phyloP scores from a whole-genome alignment of 345 rosid genomes.

The Noccaea bulbosa region DNA sequence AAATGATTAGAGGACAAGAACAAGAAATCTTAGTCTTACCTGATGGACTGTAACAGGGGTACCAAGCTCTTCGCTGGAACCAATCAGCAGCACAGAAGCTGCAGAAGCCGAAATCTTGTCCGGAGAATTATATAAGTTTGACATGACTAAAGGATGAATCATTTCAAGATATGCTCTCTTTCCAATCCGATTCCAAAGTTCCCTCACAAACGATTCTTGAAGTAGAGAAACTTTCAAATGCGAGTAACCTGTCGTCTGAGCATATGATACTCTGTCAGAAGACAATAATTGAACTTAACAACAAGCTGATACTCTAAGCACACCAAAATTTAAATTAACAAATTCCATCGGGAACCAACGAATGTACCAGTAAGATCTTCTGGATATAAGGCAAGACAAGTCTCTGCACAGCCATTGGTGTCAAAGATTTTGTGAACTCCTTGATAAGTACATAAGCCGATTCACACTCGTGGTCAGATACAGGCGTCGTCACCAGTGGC shows the following conservation, averaged over 20 bases:
- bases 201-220: conserved; percentile 91
- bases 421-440: conserved; percentile 74
- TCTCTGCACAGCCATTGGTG: conserved; percentile 66
- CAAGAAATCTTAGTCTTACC: conserved; percentile 50
- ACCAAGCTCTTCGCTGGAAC: conserved; percentile 96
- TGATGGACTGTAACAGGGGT: conserved; percentile 83
- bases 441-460: conserved; percentile 75
- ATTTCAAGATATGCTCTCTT: conserved; percentile 77
- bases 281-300: conserved; percentile 33
- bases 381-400: conserved; percentile 77
- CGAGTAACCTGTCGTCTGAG: conserved; percentile 88
- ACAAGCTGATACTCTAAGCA: conserved; percentile 24
- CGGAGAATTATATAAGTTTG: conserved; percentile 74
- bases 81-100: conserved; percentile 89
- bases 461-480: conserved; percentile 77
- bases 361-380: conserved; percentile 82
- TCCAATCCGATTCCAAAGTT: conserved; percentile 77
- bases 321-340: background rate
- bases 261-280: conserved; percentile 40
- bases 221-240: conserved; percentile 90
- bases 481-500: conserved; percentile 62
- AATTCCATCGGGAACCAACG: conserved; percentile 26
- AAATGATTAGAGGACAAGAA: conserved; percentile 28
- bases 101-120: conserved; percentile 82
- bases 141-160: conserved; percentile 75